phyloP scores from a whole-genome alignment of 2,329 filamentous ascomycete genomes.

The Magnaporthiopsis incrustans region DNA sequence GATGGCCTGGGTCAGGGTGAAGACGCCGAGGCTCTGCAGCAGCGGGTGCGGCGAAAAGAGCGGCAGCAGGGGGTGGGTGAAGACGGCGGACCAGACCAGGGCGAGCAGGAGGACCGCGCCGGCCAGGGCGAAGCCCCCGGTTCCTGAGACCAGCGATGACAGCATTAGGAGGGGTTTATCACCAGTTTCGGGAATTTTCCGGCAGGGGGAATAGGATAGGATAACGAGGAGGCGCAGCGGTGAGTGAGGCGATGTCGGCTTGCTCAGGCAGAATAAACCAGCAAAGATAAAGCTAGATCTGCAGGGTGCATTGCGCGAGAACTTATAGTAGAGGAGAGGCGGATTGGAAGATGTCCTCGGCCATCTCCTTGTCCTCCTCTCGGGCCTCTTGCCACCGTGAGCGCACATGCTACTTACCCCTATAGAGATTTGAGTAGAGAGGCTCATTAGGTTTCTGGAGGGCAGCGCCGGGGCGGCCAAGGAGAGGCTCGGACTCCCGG shows the following conservation, averaged over 20 bases:
- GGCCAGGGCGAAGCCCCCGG: conserved; percentile 52
- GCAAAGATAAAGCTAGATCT: not conserved
- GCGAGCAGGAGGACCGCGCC: conserved; percentile 48
- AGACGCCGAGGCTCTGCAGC: conserved; percentile 55
- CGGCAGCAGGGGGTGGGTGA: conserved; percentile 56
- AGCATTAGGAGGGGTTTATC: not conserved
- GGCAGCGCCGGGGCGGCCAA: conserved; percentile 65
- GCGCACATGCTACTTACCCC: conserved; percentile 45
- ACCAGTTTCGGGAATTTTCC: not conserved
- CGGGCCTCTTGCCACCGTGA: not conserved
- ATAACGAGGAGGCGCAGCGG: not conserved
- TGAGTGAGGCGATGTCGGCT: not conserved
- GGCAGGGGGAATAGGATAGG: not conserved
- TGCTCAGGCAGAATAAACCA: not conserved
- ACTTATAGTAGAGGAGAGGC: not conserved
- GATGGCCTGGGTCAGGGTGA: conserved; percentile 71
- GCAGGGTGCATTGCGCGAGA: not conserved
- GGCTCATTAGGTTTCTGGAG: conserved; percentile 57
- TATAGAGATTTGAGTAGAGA: conserved; percentile 62
- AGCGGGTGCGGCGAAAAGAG: conserved; percentile 88
- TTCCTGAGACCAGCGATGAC: conserved; percentile 46
- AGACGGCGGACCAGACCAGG: conserved; percentile 70
- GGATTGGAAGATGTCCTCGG: not conserved
- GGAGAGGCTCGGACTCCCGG: conserved; percentile 58
- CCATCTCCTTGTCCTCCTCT: not conserved